Evolutionary conservation across 2,329 filamentous ascomycete genomes (phyloP), one percentile per base, ranked within the genome.

Genomic region (Gliomastix tumulicola): DNA sequence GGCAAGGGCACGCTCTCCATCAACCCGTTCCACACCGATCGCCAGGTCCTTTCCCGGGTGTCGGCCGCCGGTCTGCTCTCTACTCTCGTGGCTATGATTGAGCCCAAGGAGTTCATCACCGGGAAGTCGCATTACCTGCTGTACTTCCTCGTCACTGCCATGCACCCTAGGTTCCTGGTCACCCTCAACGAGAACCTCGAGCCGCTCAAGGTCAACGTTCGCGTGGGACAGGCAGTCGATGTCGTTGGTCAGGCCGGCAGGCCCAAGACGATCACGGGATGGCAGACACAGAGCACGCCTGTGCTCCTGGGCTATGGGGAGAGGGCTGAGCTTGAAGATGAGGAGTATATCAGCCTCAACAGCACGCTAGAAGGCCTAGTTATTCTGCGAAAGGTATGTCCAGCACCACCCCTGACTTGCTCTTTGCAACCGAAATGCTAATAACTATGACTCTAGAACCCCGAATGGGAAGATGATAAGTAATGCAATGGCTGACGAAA

Each of bases 261-360:
- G 44, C 92, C 92, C 48, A 97, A 98, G 82, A 98, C 92, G 3
- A 98, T 98, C 53, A 98, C 92, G 9, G 92, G 92, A 36, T 98
- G 92, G 92, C 92, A 98, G 66, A 98, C 92, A 47, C 92, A 98
- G 71, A 96, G 87, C 68, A 98, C 92, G n/a, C 92, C 92, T 1
- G 92, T 98, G 32, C 70, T 98, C 41, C 69, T 98, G 50, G 83
- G 87, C n/a, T 84, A 95, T 55, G 92, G 94, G 21, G 92, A 98
- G 70, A 76, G 94, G 51, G 92, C 92, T 9, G 92, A 98, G 69
- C 69, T 98, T 35, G 92, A 98, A 62, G 92, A 98, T 53, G 92
- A 98, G 66, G 82, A 98, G 66, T 98, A 97, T 60, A 82, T 97
- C 46, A 87, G 84, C 62, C 67, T 98, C 55, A 94, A 82, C 58